Evolutionary conservation across 2,329 filamentous ascomycete species (phyloP), one percentile per base, ranked within the genome.

Genomic region (Colletotrichum theobromicola): DNA sequence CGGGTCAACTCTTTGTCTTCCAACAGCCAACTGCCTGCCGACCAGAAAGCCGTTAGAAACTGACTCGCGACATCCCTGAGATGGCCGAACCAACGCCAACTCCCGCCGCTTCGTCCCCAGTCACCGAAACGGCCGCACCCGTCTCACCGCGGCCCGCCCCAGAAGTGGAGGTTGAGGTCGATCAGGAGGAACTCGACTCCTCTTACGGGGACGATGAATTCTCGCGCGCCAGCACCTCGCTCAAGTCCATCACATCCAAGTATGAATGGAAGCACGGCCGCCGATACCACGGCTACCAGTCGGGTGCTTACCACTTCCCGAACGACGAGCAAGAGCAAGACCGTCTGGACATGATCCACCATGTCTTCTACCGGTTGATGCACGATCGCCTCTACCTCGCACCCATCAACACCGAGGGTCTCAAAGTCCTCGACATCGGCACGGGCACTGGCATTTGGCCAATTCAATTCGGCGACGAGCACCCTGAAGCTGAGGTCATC

Each of bases 251-350:
- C 15, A 58, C 63, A n/a, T 53, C 65, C 7, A 55, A 28, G 8
- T 74, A 74, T 34, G 71, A 70, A 26, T 66, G 61, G 50, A 68
- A 74, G 30, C 75, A 76, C 35, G 69, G 65, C 9, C 72, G 72
- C 12, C 42, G 68, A 9, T 73, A 72, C n/a, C 69, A 75, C 24
- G 70, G 53, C 16, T 77, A 75, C 32, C 69, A 67, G n/a, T 65
- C 65, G 9, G 71, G 76, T 6, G 26, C 32, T 2, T 77, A 84
- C 62, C 80, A 78, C 24, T 83, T 83, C 26, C 83, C 83, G 30
- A 84, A 85, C 32, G 84, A 85, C 28, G 82, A 85, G 46, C 70
- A 75, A 10, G 83, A 86, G 67, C 83, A 85, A 61, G 81, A 84
- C 50, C 82, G 84, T 0, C 79, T 86, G 3, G 84, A 86, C 60